These are phyloP conservation scores for Paramecium primaurelia DNA, from an alignment of 73 alveolate genomes.

Conservation along the genomic window DNA sequence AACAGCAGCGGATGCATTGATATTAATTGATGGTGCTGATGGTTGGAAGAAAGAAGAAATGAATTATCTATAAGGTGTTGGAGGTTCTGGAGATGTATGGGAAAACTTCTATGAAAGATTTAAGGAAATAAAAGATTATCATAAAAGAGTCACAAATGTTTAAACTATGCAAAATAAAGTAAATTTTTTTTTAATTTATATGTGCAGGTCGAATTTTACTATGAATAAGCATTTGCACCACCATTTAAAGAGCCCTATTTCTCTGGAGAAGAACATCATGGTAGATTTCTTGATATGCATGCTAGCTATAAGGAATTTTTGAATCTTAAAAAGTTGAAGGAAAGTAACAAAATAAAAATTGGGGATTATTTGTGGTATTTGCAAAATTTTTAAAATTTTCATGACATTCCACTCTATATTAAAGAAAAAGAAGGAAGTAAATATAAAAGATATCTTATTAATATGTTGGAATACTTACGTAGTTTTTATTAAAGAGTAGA, in stretches of 20 bases:
- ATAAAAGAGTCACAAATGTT: constrained; percentile 66
- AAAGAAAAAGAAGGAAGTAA: constrained; percentile 49
- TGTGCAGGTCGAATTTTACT: constrained; percentile 60
- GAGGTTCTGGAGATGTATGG: constrained; percentile 88
- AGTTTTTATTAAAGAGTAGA: constrained; percentile 69
- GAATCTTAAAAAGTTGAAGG: constrained; percentile 62
- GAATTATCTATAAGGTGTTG: constrained; percentile 70
- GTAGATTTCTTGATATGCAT: constrained; percentile 78
- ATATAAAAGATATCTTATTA: constrained; percentile 68
- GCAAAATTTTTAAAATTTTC: constrained; percentile 76
- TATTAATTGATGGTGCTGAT: constrained; percentile 81
- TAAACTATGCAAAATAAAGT: constrained; percentile 59
- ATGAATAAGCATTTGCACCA: constrained; percentile 44
- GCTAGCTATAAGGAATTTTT: constrained; percentile 59
- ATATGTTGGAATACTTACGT: constrained; percentile 63
- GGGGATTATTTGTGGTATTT: constrained; percentile 79
- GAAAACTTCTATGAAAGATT: constrained; percentile 90
- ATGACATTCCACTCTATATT: constrained; percentile 70
- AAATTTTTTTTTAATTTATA: neutral
- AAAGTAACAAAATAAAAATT: constrained; percentile 43
- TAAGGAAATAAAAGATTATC: constrained; percentile 81
- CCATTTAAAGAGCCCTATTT: constrained; percentile 61
- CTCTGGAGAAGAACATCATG: constrained; percentile 78
- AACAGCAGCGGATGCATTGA: constrained; percentile 78
- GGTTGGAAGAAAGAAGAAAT: constrained; percentile 86